Percentiles rank a stretch among this genome's conserved stretches.
Conservation (phyloP, 768 basidiomycete genomes). For the Mycena belliarum region DNA sequence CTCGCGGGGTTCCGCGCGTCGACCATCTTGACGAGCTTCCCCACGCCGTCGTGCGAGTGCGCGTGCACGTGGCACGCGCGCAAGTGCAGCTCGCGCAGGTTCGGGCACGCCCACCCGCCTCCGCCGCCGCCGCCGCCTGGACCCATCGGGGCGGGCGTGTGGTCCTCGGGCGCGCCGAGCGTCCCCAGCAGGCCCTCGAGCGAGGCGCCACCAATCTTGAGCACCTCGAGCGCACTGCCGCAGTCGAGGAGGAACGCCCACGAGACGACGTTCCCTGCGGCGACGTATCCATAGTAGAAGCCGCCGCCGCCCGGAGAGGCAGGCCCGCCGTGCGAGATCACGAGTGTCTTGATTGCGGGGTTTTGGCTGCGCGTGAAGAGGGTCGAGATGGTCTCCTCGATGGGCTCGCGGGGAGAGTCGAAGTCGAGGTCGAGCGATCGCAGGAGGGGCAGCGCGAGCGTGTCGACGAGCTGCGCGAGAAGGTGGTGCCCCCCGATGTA, state of each 20-base stretch:
- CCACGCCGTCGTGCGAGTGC: slow-evolving; percentile 51
- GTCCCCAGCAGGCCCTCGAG: slow-evolving; percentile 63
- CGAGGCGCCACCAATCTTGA: slow-evolving; percentile 65
- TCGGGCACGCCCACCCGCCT: slow-evolving; percentile 63
- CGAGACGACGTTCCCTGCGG: slow-evolving; percentile 57
- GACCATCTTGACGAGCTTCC: slow-evolving; percentile 70
- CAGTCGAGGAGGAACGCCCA: slow-evolving; percentile 71
- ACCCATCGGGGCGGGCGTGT: neutral
- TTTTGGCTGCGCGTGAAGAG: slow-evolving; percentile 61
- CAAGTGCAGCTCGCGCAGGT: slow-evolving; percentile 59
- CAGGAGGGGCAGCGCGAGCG: slow-evolving; percentile 58
- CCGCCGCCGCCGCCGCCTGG: neutral
- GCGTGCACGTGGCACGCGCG: slow-evolving; percentile 52
- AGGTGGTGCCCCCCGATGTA: slow-evolving; percentile 69
- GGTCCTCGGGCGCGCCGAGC: slow-evolving; percentile 56
- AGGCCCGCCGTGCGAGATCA: slow-evolving; percentile 56
- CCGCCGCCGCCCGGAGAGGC: neutral
- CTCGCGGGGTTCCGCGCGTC: slow-evolving; percentile 67
- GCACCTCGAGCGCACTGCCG: slow-evolving; percentile 49
- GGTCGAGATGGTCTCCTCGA: slow-evolving; percentile 68
- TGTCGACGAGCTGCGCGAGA: slow-evolving; percentile 61
- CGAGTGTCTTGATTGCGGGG: slow-evolving; percentile 59
- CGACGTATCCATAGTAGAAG: slow-evolving; percentile 53
- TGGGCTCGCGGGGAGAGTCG: slow-evolving; percentile 65
- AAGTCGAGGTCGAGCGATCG: slow-evolving; percentile 66